A percentile compares a stretch with the other conserved stretches of the same genome.
Evolutionary conservation across 805 yeast genomes (phyloP).

Genomic region (Gaillardinia entomophila): DNA sequence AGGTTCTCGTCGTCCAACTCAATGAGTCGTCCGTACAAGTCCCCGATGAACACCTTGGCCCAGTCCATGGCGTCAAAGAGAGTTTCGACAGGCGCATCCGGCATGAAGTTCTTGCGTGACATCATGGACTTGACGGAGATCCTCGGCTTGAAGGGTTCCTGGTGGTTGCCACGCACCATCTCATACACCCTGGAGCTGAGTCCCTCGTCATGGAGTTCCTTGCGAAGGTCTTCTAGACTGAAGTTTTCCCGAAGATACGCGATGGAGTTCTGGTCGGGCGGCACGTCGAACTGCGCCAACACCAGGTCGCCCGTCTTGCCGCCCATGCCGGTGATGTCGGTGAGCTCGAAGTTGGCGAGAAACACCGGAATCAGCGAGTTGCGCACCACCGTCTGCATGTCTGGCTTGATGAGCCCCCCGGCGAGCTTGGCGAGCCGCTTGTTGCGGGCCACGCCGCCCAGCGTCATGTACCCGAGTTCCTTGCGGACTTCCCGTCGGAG

Average conservation of each 20-base stretch:
- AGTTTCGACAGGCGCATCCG: conserved; percentile 43
- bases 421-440: conserved; percentile 83
- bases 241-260: conserved; percentile 47
- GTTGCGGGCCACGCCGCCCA: conserved; percentile 78
- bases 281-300: conserved; percentile 43
- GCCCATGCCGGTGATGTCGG: conserved; percentile 86
- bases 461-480: conserved; percentile 74
- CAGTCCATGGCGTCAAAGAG: conserved; percentile 62
- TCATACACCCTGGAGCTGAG: conserved; percentile 53
- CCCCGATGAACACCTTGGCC: conserved; percentile 81
- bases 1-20: conserved; percentile 68
- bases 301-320: conserved; percentile 76
- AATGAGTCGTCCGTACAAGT: conserved; percentile 59
- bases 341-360: conserved; percentile 53
- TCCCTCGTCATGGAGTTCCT: conserved; percentile 33
- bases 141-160: conserved; percentile 50
- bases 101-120: conserved; percentile 75
- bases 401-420: conserved; percentile 79
- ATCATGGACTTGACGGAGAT: conserved; percentile 79
- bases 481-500: conserved; percentile 49
- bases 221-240: conserved; percentile 18
- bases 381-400: conserved; percentile 73
- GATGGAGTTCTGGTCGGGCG: conserved; percentile 39
- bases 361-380: conserved; percentile 45
- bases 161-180: conserved; percentile 58